Percentiles rank a stretch among this genome's conserved stretches.
Evolutionary conservation across 2,329 filamentous ascomycete species (phyloP).

Genomic region (Graphilbum sp.): DNA sequence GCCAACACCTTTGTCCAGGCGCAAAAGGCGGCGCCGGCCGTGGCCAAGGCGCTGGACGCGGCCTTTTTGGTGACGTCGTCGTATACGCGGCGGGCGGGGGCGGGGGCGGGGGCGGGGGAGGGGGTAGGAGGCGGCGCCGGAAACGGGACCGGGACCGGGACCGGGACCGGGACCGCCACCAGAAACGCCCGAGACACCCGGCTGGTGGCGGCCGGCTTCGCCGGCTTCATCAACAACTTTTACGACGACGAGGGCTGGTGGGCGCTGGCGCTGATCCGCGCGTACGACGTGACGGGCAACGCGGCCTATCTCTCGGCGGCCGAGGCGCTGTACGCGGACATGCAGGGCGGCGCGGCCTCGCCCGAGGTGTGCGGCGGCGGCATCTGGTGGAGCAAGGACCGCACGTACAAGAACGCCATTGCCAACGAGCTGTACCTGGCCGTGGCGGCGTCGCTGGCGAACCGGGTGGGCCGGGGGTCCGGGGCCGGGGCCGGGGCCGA

Average conservation of each 20-base stretch:
- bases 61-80: slow-evolving; percentile 21
- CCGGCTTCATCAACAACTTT: slow-evolving; percentile 35
- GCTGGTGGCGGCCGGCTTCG: slow-evolving; percentile 16
- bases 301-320: slow-evolving; percentile 32
- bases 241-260: slow-evolving; percentile 51
- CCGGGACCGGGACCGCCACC: no score
- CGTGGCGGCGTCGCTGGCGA: slow-evolving; percentile 34
- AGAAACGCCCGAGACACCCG: neutral
- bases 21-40: slow-evolving; percentile 21
- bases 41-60: slow-evolving; percentile 20
- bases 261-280: slow-evolving; percentile 39
- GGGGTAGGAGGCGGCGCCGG: slow-evolving; percentile 4
- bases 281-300: slow-evolving; percentile 32
- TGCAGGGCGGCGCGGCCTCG: slow-evolving; percentile 25
- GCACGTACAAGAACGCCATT: slow-evolving; percentile 32
- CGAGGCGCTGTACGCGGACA: slow-evolving; percentile 35
- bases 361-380: slow-evolving; percentile 33
- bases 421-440: slow-evolving; percentile 40
- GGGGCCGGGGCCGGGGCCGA: no score
- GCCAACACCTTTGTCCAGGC: slow-evolving; percentile 29
- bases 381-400: slow-evolving; percentile 40
- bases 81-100: slow-evolving; percentile 16
- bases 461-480: slow-evolving; percentile 25
- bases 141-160: neutral
- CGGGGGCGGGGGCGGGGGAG: no score